Percentiles rank a stretch among this genome's conserved stretches.
Conservation (phyloP, 805 yeast genomes). For the Metschnikowia cerradonensis region DNA sequence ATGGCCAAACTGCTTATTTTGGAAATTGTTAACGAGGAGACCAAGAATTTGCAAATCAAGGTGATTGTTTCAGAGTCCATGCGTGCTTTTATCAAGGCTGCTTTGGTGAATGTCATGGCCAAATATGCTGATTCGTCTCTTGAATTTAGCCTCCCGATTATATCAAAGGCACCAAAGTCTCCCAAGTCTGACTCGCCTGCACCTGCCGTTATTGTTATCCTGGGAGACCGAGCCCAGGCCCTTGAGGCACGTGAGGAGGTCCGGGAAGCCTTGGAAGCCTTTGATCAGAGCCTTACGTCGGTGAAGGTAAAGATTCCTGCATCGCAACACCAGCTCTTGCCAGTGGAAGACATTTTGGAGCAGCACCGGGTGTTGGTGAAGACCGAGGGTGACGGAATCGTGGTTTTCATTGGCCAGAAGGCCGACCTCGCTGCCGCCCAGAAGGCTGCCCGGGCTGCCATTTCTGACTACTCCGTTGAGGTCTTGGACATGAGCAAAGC, state of each 20-base stretch:
- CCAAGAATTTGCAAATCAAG: slow-evolving; percentile 52
- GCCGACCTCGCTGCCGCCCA: slow-evolving; percentile 58
- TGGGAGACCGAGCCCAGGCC: slow-evolving; percentile 71
- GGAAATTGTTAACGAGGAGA: slow-evolving; percentile 71
- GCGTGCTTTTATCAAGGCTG: slow-evolving; percentile 26
- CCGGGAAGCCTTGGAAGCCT: not conserved
- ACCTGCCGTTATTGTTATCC: slow-evolving; percentile 39
- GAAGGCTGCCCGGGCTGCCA: slow-evolving; percentile 52
- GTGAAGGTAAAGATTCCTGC: slow-evolving; percentile 64
- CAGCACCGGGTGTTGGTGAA: slow-evolving; percentile 55
- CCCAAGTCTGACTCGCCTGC: slow-evolving; percentile 27
- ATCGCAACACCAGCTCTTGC: slow-evolving; percentile 65
- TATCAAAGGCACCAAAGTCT: slow-evolving; percentile 10
- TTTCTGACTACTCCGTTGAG: slow-evolving; percentile 58
- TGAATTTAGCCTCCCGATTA: slow-evolving; percentile 31
- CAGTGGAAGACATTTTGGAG: slow-evolving; percentile 48
- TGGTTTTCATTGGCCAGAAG: slow-evolving; percentile 60
- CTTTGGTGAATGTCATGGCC: slow-evolving; percentile 22
- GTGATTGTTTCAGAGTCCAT: slow-evolving; percentile 42
- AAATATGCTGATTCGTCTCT: slow-evolving; percentile 19
- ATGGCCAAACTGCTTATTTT: slow-evolving; percentile 67
- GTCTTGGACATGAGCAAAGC: slow-evolving; percentile 82
- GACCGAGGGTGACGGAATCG: slow-evolving; percentile 45
- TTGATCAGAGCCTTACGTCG: slow-evolving; percentile 36
- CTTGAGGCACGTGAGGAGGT: slow-evolving; percentile 52